Percentiles rank a stretch among this genome's conserved stretches.
phyloP scores from a whole-genome alignment of 2,329 filamentous ascomycete species.

The Pseudonectria foliicola region DNA sequence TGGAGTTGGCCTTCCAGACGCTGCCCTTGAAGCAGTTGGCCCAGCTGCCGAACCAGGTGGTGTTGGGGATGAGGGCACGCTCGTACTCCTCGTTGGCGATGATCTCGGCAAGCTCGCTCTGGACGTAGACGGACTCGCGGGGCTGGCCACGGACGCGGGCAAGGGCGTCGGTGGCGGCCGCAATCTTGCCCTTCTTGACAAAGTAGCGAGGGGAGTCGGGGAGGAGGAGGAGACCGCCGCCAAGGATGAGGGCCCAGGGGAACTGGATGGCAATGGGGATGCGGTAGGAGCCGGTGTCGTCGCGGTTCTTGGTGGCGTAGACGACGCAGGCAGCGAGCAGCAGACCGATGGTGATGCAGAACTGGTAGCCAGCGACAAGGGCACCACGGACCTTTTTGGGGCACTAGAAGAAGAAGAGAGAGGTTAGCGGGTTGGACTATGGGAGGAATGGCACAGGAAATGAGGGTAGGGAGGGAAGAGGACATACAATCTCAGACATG shows the following conservation, averaged over 20 bases:
- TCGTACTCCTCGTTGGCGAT: constrained; percentile 87
- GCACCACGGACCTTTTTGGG: constrained; percentile 69
- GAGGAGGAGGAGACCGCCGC: constrained; percentile 62
- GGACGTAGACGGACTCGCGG: constrained; percentile 64
- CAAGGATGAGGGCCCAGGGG: constrained; percentile 72
- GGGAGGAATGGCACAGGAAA: not conserved
- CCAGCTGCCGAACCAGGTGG: constrained; percentile 64
- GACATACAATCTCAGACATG: constrained; percentile 73
- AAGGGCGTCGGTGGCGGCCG: constrained; percentile 56
- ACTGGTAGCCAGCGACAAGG: constrained; percentile 76
- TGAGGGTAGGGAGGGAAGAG: not conserved
- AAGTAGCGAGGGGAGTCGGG: constrained; percentile 83
- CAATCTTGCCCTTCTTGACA: constrained; percentile 68
- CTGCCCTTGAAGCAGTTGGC: constrained; percentile 59
- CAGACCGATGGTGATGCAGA: constrained; percentile 74
- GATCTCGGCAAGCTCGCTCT: constrained; percentile 75
- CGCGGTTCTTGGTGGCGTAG: constrained; percentile 59
- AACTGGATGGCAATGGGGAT: constrained; percentile 79
- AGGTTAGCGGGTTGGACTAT: constrained; percentile 6
- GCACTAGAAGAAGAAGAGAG: constrained; percentile 26
- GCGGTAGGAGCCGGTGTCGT: constrained; percentile 63
- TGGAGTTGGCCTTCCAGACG: constrained; percentile 55
- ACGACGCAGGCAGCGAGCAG: constrained; percentile 67
- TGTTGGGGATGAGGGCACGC: constrained; percentile 57
- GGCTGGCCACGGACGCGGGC: constrained; percentile 68